These are phyloP conservation scores for Polysphondylium violaceum DNA, from an alignment of 78 protist genomes.

Conservation along the genomic window DNA sequence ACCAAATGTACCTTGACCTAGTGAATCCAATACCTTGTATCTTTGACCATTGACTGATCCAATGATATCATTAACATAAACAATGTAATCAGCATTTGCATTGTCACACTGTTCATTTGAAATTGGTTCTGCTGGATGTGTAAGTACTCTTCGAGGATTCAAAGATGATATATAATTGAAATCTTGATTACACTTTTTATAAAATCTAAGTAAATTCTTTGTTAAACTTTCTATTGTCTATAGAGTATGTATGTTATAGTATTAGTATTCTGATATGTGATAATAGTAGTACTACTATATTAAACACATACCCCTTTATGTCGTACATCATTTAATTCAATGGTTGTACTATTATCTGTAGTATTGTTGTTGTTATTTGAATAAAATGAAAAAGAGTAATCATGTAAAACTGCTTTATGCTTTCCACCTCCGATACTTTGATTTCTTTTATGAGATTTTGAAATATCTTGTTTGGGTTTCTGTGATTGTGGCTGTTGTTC, in stretches of 20 bases:
- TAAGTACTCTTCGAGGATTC: conserved; percentile 73
- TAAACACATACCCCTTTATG: conserved; percentile 46
- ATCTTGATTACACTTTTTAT: conserved; percentile 50
- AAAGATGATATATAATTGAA: conserved; percentile 59
- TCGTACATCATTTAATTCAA: not conserved
- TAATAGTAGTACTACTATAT: not conserved
- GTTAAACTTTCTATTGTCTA: conserved; percentile 50
- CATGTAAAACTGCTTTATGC: conserved; percentile 27
- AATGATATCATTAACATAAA: conserved; percentile 79
- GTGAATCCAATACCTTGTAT: conserved; percentile 73
- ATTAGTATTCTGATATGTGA: not conserved
- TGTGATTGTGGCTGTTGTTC: not conserved
- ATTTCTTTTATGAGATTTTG: conserved; percentile 27
- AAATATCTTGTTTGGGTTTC: not conserved
- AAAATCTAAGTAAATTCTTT: conserved; percentile 35
- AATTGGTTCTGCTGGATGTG: conserved; percentile 69
- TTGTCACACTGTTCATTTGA: conserved; percentile 72
- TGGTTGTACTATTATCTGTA: conserved; percentile 17
- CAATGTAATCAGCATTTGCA: conserved; percentile 75
- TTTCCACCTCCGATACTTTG: conserved; percentile 54
- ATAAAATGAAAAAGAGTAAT: conserved; percentile 40
- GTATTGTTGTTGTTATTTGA: not conserved
- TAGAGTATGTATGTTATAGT: not conserved
- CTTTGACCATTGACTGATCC: conserved; percentile 46
- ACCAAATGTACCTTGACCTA: conserved; percentile 98